Base-by-base conservation (phyloP, 257 asterid genomes). In the Solanum microdontum region DNA sequence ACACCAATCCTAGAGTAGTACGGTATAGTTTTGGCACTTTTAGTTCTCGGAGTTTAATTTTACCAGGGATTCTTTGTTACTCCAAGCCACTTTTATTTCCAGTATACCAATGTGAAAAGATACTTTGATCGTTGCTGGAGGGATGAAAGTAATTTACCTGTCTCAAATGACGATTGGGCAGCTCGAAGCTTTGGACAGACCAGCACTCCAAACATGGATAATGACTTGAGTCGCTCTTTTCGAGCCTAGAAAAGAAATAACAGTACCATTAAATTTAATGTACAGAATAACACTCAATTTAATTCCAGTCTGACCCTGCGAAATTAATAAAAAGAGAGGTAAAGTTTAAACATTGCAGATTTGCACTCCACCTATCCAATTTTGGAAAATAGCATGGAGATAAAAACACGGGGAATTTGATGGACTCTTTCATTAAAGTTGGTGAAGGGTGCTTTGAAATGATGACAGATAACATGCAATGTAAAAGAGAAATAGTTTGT, bases 171-270 rank as follows among this genome's bases (percentile, higher is more conserved):
- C 40, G 91, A 89, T 86, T 97, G 99, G 82, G 98, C 93, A 82
- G 98, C 88, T 74, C 98, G 95, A 91, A 97, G 99, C 94, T 93
- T 95, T 36, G 99, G 99, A 88, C 98, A 93, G 82, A 97, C 96
- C 84, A 97, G 84, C 11, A 93, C 92, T 45, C 99, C 99, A 85
- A 95, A 97, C 94, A 97, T 91, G 87, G 98, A 94, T 23, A 95
- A 95, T 1, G 92, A 92, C 91, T 92, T 94, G 21, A 80, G 86
- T 87, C 98, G 91, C 88, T 92, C 97, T 89, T 90, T 92, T 70
- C 92, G 90, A 84, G 90, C 97, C 99, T 97, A 84, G 12, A 68
- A 60, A 15, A 55, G 40, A 73, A 68, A 85, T 33, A 69, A 82
- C 70, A 73, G 37, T 73, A n/a, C 13, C 55, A 74, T 0, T 73